A percentile compares a stretch with the other conserved stretches of the same genome.
Evolutionary conservation across 1,284 basidiomycete genomes (phyloP).

Genomic region (Apiotrichum domesticum): DNA sequence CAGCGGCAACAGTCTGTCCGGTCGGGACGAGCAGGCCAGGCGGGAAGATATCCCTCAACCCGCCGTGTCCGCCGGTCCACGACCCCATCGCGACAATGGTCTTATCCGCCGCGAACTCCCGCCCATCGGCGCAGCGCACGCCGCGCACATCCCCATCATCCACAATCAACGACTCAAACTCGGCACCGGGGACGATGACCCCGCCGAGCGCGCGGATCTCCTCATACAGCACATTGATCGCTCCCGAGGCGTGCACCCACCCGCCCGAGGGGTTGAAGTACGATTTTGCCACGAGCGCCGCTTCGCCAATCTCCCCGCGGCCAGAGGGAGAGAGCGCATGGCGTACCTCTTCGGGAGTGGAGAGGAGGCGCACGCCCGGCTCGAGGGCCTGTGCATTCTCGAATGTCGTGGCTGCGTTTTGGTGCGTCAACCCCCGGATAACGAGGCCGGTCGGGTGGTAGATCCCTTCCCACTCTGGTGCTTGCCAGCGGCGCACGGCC

Average conservation of each 20-base stretch:
- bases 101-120: slow-evolving; percentile 22
- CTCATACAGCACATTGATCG: slow-evolving; percentile 55
- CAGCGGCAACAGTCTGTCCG: slow-evolving; percentile 63
- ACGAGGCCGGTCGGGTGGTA: slow-evolving; percentile 58
- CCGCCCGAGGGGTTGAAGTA: slow-evolving; percentile 71
- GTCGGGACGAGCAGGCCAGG: slow-evolving; percentile 18
- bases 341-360: slow-evolving; percentile 8
- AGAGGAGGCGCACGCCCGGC: slow-evolving; percentile 8
- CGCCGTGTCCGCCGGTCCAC: slow-evolving; percentile 23
- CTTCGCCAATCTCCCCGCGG: not conserved
- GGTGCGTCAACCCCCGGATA: slow-evolving; percentile 7
- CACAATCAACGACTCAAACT: slow-evolving; percentile 50
- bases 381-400: slow-evolving; percentile 10
- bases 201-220: slow-evolving; percentile 57
- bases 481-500: slow-evolving; percentile 66
- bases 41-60: slow-evolving; percentile 15
- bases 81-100: slow-evolving; percentile 23
- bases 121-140: slow-evolving; percentile 16
- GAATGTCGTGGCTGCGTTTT: not conserved
- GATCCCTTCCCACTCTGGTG: slow-evolving; percentile 58
- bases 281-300: slow-evolving; percentile 20
- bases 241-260: slow-evolving; percentile 70
- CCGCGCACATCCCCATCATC: slow-evolving; percentile 12
- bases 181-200: slow-evolving; percentile 54
- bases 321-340: slow-evolving; percentile 6